Conservation (phyloP, 331 rosid species). For the Telfairia occidentalis region DNA sequence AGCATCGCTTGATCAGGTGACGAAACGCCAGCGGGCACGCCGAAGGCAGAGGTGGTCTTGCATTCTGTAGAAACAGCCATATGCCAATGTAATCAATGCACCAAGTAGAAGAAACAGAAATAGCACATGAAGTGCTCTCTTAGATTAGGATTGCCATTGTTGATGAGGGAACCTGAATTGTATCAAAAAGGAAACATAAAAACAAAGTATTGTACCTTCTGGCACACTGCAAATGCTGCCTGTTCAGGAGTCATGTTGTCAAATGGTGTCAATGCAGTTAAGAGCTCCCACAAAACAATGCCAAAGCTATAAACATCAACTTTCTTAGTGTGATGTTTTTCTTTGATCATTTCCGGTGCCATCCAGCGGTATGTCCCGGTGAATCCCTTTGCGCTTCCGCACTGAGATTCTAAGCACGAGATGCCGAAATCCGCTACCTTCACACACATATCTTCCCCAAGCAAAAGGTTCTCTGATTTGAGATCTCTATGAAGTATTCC, state of each 20-base stretch:
- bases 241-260: conserved; percentile 96
- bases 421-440: conserved; percentile 98
- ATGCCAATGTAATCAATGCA: neutral
- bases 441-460: conserved; percentile 85
- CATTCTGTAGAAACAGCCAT: conserved; percentile 45
- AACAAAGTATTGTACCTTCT: conserved; percentile 47
- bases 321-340: conserved; percentile 83
- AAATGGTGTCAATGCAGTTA: conserved; percentile 80
- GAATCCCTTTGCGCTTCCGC: conserved; percentile 77
- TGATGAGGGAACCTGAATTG: no score
- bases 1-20: conserved; percentile 66
- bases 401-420: conserved; percentile 85
- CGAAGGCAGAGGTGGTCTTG: conserved; percentile 80
- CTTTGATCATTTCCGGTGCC: conserved; percentile 99
- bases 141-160: neutral
- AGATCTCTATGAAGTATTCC: conserved; percentile 97
- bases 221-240: conserved; percentile 91
- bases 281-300: conserved; percentile 90
- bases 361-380: conserved; percentile 98
- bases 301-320: conserved; percentile 96
- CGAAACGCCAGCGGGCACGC: conserved; percentile 70
- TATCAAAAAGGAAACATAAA: neutral
- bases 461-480: conserved; percentile 77
- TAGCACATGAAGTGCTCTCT: neutral
- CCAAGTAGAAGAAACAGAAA: neutral